Base-by-base conservation (phyloP, 805 yeast genomes). In the Komagataella ulmi region DNA sequence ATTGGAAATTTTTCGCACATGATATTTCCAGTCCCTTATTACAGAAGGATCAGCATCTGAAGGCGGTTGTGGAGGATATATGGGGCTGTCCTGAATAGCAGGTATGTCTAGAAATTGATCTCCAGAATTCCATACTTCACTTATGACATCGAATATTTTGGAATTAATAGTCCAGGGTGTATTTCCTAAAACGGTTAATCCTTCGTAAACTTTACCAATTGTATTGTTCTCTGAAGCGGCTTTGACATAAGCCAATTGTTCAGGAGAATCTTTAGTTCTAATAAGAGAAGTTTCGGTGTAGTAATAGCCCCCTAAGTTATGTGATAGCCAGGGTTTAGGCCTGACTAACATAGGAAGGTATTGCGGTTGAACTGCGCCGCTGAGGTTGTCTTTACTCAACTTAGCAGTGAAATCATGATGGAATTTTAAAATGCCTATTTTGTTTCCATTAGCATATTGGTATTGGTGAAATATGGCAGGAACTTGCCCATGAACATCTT, bases 151-250 rank as follows among this genome's bases (percentile, higher is more conserved):
- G 56, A 88, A 81, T 5, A 93, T 71, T 21, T 70, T 72, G 50
- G 80, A 77, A 64, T 93, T 93, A 40, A 93, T 83, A 1, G 97
- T 85, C 99, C 99, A 93, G 0, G 96, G 76, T 2, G 98, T 86
- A 45, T 74, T 69, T 6, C 98, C 98, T 52, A 91, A 68, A 12
- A 85, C 91, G 61, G 88, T 89, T 54, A 90, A 72, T 3, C 97
- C 98, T 50, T 79, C 76, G 60, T 83, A 85, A 14, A 93, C 85
- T 12, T 72, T 67, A 45, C 79, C 80, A 54, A 93, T 68, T 49
- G 77, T 79, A 7, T 81, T 79, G 24, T 82, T 73, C 24, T 80
- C 81, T 7, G 88, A 79, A 2, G 97, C 96, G 0, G 95, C 93
- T 59, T 80, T 83, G 50, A 91, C 72, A 62, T 93, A 93, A 0